Percentiles rank a stretch among this genome's conserved stretches.
phyloP scores from a whole-genome alignment of 352 stramenopile genomes.

The Globisporangium paroecandrum region DNA sequence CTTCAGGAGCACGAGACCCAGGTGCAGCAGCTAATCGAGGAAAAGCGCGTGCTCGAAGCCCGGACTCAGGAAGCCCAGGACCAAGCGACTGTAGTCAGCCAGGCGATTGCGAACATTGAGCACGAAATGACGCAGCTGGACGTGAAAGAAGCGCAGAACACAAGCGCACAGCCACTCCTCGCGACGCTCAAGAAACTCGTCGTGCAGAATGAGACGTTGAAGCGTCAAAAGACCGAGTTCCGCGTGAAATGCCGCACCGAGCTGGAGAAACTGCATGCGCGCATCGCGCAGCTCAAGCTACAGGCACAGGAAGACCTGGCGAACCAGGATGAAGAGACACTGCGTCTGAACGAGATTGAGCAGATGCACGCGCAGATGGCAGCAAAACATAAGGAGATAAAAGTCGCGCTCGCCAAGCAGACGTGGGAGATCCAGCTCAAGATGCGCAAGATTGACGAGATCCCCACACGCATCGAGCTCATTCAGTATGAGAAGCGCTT shows the following conservation, averaged over 20 bases:
- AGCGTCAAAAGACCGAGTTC: conserved; percentile 45
- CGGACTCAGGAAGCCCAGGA: conserved; percentile 27
- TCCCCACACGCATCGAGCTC: conserved; percentile 81
- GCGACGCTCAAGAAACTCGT: conserved; percentile 35
- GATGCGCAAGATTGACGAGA: conserved; percentile 78
- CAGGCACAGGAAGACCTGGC: background rate
- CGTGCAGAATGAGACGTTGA: conserved; percentile 49
- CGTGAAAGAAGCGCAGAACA: conserved; percentile 28
- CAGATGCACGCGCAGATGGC: background rate
- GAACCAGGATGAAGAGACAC: background rate
- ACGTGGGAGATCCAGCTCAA: conserved; percentile 53
- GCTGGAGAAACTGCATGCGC: conserved; percentile 30
- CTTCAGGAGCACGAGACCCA: conserved; percentile 33
- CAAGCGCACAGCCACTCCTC: conserved; percentile 24
- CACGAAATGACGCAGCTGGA: conserved; percentile 37
- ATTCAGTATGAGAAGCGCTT: conserved; percentile 91
- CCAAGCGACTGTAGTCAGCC: conserved; percentile 25
- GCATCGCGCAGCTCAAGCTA: background rate
- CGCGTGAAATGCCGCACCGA: conserved; percentile 43
- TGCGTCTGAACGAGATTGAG: background rate
- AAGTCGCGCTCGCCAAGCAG: conserved; percentile 47
- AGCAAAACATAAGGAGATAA: conserved; percentile 67
- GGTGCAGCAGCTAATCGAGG: conserved; percentile 40
- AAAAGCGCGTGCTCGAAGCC: conserved; percentile 37
- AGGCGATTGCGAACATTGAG: conserved; percentile 34